phyloP scores from a whole-genome alignment of 2,329 filamentous ascomycete genomes.

The Clonostachys rhizophaga region DNA sequence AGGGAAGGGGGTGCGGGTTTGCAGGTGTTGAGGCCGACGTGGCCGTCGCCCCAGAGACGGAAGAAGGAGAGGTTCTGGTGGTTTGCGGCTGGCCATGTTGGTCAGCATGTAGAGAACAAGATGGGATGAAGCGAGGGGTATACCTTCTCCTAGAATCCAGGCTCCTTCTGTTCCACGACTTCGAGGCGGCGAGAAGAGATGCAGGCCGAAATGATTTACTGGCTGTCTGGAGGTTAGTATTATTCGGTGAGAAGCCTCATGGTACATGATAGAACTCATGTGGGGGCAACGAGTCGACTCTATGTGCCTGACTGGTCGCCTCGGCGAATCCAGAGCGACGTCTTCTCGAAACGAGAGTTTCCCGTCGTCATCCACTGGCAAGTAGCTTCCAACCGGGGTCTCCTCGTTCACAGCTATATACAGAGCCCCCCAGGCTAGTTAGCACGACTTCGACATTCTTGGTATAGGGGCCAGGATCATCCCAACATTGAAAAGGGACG shows the following conservation, averaged over 20 bases:
- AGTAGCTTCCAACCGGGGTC: conserved; percentile 29
- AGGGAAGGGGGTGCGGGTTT: conserved; percentile 29
- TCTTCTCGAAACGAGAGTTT: conserved; percentile 16
- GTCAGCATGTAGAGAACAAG: no score
- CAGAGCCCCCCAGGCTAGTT: background rate
- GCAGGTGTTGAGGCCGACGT: conserved; percentile 28
- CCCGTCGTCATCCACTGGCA: conserved; percentile 36
- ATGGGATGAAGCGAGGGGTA: background rate
- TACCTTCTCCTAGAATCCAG: conserved; percentile 33
- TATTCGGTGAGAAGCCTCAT: conserved; percentile 31
- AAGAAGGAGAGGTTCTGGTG: conserved; percentile 23
- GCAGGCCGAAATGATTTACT: conserved; percentile 21
- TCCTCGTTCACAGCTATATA: conserved; percentile 23
- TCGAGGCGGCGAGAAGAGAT: conserved; percentile 28
- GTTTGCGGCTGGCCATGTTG: conserved; percentile 15
- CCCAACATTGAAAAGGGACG: background rate
- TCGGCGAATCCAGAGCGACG: conserved; percentile 9
- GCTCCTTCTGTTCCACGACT: conserved; percentile 15
- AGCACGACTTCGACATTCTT: no score
- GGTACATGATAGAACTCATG: conserved; percentile 43
- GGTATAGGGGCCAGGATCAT: no score
- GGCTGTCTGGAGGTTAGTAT: conserved; percentile 34
- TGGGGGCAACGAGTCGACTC: conserved; percentile 31
- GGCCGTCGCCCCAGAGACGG: conserved; percentile 15
- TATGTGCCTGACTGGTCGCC: conserved; percentile 11